A percentile compares a stretch with the other conserved stretches of the same genome.
Conservation (phyloP, 176 grass and related monocot species). For the Bolboschoenus planiculmis region DNA sequence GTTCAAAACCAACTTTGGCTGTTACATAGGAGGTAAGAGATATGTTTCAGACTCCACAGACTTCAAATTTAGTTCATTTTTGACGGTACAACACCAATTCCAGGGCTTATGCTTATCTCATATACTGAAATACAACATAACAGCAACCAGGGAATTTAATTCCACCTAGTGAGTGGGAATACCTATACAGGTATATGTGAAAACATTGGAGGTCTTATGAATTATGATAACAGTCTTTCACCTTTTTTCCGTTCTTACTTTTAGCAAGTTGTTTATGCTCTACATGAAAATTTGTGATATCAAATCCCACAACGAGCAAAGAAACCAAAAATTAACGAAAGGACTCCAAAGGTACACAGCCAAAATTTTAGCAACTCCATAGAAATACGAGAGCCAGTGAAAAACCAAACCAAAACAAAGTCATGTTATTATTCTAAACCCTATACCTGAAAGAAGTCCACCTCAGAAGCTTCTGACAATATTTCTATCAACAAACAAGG, state of each 20-base stretch:
- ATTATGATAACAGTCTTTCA: neutral
- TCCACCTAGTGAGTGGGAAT: neutral
- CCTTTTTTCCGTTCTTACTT: neutral
- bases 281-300: neutral
- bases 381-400: neutral
- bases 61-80: neutral
- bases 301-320: neutral
- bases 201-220: neutral
- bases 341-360: neutral
- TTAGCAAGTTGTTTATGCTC: neutral
- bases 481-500: constrained; percentile 82
- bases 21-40: neutral
- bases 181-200: neutral
- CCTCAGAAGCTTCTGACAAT: constrained; percentile 52
- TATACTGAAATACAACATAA: neutral
- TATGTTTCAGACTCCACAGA: neutral
- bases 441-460: constrained; percentile 77
- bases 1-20: constrained; percentile 94
- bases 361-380: neutral
- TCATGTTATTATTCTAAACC: neutral
- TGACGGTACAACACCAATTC: neutral
- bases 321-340: neutral
- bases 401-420: neutral
- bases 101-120: neutral
- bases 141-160: neutral